phyloP scores from a whole-genome alignment of 2,329 filamentous ascomycete species.

The Diplodia seriata region DNA sequence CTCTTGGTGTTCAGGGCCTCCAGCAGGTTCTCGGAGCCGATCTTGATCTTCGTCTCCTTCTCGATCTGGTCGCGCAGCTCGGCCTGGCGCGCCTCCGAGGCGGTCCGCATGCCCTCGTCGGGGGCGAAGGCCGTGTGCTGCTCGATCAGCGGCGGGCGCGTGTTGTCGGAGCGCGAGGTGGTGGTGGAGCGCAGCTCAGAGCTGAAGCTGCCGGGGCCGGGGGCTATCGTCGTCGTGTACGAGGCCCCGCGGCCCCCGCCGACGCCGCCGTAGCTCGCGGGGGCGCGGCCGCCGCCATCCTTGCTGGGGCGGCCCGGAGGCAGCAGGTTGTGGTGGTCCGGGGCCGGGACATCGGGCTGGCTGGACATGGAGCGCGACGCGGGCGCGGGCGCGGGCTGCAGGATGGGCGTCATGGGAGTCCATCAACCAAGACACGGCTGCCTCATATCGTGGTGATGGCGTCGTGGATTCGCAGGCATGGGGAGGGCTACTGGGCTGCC shows the following conservation, averaged over 20 bases:
- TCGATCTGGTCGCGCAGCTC: slow-evolving; percentile 83
- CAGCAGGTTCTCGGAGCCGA: slow-evolving; percentile 95
- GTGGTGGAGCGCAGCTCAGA: slow-evolving; percentile 79
- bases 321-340: slow-evolving; percentile 44
- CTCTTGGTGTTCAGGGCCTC: slow-evolving; percentile 95
- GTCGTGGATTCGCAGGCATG: slow-evolving; percentile 37
- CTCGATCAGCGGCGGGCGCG: slow-evolving; percentile 63
- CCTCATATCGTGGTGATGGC: slow-evolving; percentile 39
- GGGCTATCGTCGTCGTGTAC: slow-evolving; percentile 72
- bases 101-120: slow-evolving; percentile 63
- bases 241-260: slow-evolving; percentile 69
- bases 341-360: slow-evolving; percentile 44
- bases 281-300: slow-evolving; percentile 60
- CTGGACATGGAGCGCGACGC: slow-evolving; percentile 50
- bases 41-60: slow-evolving; percentile 97
- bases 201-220: slow-evolving; percentile 81
- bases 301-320: slow-evolving; percentile 54
- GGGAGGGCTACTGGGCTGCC: slow-evolving; percentile 31
- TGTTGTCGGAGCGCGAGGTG: slow-evolving; percentile 67
- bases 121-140: slow-evolving; percentile 61
- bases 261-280: slow-evolving; percentile 61
- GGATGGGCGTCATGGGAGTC: slow-evolving; percentile 51
- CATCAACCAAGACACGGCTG: slow-evolving; percentile 44
- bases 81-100: slow-evolving; percentile 75
- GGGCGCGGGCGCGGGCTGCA: slow-evolving; percentile 42